Evolutionary conservation across 495 filamentous ascomycete species (phyloP).

Genomic region (Aspergillus carlsbadensis): DNA sequence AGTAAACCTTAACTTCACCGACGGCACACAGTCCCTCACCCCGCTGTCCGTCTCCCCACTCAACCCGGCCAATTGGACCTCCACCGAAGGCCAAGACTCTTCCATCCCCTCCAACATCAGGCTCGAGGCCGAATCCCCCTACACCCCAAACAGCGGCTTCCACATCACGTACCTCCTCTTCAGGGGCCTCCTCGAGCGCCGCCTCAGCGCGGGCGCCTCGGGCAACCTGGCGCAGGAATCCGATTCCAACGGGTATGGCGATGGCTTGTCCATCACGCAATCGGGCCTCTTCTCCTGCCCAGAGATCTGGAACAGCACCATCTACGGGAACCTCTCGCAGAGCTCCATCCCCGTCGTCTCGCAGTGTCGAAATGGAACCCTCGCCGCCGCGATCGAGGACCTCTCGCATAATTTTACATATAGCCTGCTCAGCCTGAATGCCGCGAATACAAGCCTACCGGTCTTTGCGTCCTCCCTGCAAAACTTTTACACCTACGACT

Average conservation of each 20-base stretch:
- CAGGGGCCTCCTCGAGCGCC: background rate
- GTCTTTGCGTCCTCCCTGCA: background rate
- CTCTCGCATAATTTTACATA: background rate
- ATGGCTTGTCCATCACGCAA: background rate
- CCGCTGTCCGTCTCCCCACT: background rate
- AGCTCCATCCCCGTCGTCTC: too few species aligned
- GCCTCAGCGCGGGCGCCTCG: background rate
- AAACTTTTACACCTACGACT: background rate
- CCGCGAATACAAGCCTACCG: background rate
- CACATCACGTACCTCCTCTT: too few species aligned
- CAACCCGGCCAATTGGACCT: background rate
- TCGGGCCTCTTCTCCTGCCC: background rate
- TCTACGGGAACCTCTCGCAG: background rate
- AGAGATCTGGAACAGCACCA: background rate
- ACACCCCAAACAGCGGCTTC: too few species aligned
- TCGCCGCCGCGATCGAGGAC: background rate
- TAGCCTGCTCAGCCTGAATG: background rate
- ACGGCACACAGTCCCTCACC: background rate
- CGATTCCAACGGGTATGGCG: too few species aligned
- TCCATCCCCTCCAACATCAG: too few species aligned
- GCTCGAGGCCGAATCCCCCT: too few species aligned
- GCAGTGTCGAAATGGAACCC: background rate
- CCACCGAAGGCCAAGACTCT: background rate
- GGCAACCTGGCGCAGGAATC: too few species aligned
- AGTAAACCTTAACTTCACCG: background rate